Base-by-base conservation (phyloP, 495 filamentous ascomycete genomes). In the Antarctomyces pellizariae region DNA sequence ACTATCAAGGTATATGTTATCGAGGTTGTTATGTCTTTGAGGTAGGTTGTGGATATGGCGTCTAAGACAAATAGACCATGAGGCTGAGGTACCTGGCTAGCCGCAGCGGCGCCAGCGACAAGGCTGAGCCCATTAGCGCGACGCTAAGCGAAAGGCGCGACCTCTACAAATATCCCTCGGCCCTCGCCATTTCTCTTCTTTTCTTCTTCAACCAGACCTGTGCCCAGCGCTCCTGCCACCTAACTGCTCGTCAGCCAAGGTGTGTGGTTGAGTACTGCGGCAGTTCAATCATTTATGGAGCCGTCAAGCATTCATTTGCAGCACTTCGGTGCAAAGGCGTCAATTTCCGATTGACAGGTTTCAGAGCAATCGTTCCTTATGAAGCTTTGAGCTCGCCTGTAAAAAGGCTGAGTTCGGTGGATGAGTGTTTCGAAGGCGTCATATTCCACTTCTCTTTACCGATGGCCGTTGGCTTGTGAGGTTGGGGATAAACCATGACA, bases 311-410 rank as follows among this genome's bases (percentile, higher is more conserved):
- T 36, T 8, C 22, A 43, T 37, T 32, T 52, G 47, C 42, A 33
- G 28, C 37, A 46, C 35, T 51, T n/a, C n/a, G n/a, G n/a, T n/a
- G n/a, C 45, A 49, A 62, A 80, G 70, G 65, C 78, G 72, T 72
- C 63, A 71, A 71, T 80, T 59, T 78, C 79, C 73, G 59, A 70
- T 76, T 74, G 75, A 89, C 80, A 83, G 70, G 67, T 84, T 67
- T 72, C 42, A 89, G 70, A 91, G 45, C 43, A 63, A 86, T 57
- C 43, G 42, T 45, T 53, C 45, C 39, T 47, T 38, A 37, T 43
- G 41, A 48, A 50, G 44, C 51, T 64, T n/a, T 72, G 71, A 71
- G 70, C 61, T 83, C 71, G 71, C 64, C 54, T 45, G 54, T 36
- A 40, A n/a, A n/a, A 39, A 39, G 42, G 56, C 44, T 73, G 67